Evolutionary conservation across 495 filamentous ascomycete genomes (phyloP).

Genomic region (Penicillium goetzii): DNA sequence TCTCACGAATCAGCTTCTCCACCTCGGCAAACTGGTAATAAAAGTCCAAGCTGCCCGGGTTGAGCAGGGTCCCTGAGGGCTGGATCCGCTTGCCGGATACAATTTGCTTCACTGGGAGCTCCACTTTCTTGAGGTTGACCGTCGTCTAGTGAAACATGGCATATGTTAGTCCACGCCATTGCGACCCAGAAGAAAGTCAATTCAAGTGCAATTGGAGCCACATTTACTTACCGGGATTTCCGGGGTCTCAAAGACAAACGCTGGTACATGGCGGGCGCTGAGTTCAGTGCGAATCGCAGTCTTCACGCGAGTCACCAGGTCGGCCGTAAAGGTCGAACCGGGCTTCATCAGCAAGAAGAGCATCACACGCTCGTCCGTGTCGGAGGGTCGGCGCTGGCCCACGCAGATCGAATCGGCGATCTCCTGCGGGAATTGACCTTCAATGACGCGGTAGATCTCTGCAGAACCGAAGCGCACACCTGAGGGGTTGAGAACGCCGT

Average conservation of each 20-base stretch:
- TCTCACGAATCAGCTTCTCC: constrained; percentile 57
- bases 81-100: constrained; percentile 75
- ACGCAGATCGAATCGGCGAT: constrained; percentile 74
- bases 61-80: constrained; percentile 75
- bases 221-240: constrained; percentile 71
- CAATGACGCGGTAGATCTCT: constrained; percentile 77
- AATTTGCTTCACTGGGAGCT: constrained; percentile 83
- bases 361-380: constrained; percentile 74
- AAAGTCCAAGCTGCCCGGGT: constrained; percentile 72
- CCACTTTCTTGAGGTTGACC: constrained; percentile 84
- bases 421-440: constrained; percentile 62
- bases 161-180: constrained; percentile 11
- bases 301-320: constrained; percentile 64
- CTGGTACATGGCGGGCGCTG: constrained; percentile 75
- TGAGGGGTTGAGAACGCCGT: constrained; percentile 78
- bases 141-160: constrained; percentile 58
- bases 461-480: constrained; percentile 79
- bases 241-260: constrained; percentile 75
- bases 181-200: constrained; percentile 1
- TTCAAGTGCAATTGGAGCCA: constrained; percentile 10
- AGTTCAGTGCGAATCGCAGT: constrained; percentile 62
- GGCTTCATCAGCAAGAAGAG: constrained; percentile 50
- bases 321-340: constrained; percentile 55
- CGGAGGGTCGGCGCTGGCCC: constrained; percentile 68
- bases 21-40: constrained; percentile 83